Base-by-base conservation (phyloP, 164 flowering plant genomes). In the Litsea cubeba region DNA sequence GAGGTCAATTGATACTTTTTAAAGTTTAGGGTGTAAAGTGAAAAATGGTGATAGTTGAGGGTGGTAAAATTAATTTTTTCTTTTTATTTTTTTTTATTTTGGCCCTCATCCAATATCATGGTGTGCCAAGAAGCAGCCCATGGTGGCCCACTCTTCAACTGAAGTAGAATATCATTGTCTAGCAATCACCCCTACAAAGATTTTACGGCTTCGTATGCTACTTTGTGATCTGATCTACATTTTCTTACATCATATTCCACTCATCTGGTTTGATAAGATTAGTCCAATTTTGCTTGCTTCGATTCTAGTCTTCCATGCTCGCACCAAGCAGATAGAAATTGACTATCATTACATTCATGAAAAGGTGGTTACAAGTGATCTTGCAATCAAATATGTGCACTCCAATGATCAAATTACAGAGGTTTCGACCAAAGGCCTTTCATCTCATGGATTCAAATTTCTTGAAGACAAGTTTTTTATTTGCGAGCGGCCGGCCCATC, bases 91-190 rank as follows among this genome's bases (percentile, higher is more conserved):
- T 32, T 20, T 68, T 1, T 46, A 15, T n/a, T 32, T 68, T 28
- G 71, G 71, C 1, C 8, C n/a, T 5, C 30, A 68, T 49, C 54
- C 28, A 6, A 46, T 68, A 15, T 15, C 18, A 1, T 68, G 71
- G 49, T 28, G 50, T 68, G 71, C 50, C 40, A 68, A 32, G 50
- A 32, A 32, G 51, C 70, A 68, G 32, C 70, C 71, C 71, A 35
- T 8, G 1, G 18, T 30, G 28, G 71, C 71, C 14, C 12, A 15
- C 15, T 35, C 50, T 20, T 32, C 71, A 6, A 35, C 71, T 5
- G 17, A 68, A 23, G 23, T 18, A 11, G 50, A 24, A 68, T 32
- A 68, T 18, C 23, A 49, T 14, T 28, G 8, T 68, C 23, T 35
- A 20, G 51, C n/a, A 15, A 6, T 20, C 5, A 6, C 7, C n/a